These are phyloP conservation scores for Agapanthus africanus DNA, from an alignment of 106 monocot species.

Conservation along the genomic window DNA sequence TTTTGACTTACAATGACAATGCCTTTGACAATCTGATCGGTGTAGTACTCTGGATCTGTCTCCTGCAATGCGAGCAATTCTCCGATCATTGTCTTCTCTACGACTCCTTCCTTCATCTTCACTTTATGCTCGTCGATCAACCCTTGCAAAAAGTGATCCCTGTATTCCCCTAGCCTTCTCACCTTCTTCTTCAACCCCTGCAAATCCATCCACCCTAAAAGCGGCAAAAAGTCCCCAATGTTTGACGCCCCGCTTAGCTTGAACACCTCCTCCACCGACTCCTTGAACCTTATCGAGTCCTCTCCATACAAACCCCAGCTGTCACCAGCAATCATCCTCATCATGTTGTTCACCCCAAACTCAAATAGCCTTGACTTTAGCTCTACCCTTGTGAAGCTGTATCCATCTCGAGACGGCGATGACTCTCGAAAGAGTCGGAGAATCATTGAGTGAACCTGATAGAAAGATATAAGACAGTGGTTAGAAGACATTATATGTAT, in stretches of 20 bases:
- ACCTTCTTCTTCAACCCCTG: background rate
- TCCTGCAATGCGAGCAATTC: constrained; percentile 2
- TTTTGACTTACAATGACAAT: background rate
- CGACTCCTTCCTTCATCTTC: background rate
- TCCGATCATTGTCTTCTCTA: constrained; percentile 2
- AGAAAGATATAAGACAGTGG: too few species aligned
- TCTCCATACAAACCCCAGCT: background rate
- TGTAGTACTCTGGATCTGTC: constrained; percentile 2
- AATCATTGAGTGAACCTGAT: too few species aligned
- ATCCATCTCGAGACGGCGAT: background rate
- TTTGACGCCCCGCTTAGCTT: constrained; percentile 16
- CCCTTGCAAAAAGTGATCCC: background rate
- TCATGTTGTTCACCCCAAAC: constrained; percentile 29
- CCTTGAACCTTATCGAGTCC: constrained; percentile 17
- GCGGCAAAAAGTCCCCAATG: constrained; percentile 24
- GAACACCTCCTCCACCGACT: constrained; percentile 36
- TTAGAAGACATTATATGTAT: too few species aligned
- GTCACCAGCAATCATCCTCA: constrained; percentile 19
- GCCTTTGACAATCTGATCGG: background rate
- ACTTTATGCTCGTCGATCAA: background rate
- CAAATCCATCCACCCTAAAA: constrained; percentile 24
- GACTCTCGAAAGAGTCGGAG: constrained; percentile 9
- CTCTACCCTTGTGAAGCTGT: constrained; percentile 16
- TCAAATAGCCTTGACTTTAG: constrained; percentile 35
- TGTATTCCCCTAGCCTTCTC: background rate